A percentile compares a stretch with the other conserved stretches of the same genome.
Conservation (phyloP, 345 rosid species). For the Lepidium africanum region DNA sequence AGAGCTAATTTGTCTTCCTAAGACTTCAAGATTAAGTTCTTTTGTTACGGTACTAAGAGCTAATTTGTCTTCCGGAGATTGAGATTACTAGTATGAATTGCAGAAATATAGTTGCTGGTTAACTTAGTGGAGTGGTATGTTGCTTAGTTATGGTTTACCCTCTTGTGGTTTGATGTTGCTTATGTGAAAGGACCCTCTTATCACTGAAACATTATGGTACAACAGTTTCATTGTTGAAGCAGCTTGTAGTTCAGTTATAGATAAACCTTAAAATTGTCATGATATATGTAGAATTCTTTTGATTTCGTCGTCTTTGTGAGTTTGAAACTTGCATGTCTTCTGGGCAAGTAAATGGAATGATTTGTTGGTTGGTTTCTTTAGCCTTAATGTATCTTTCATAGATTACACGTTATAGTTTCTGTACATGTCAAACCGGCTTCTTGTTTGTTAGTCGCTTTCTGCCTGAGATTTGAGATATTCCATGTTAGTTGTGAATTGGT, state of each 20-base stretch:
- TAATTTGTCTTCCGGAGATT: not conserved
- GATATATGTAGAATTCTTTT: not conserved
- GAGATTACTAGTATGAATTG: not conserved
- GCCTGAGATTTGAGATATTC: not conserved
- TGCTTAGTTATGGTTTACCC: not conserved
- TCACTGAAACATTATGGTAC: not conserved
- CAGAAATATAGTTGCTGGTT: not conserved
- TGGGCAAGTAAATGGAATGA: not conserved
- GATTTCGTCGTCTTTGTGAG: not conserved
- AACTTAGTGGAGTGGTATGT: not conserved
- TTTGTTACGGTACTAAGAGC: not conserved
- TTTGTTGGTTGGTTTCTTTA: not conserved
- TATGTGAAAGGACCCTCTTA: not conserved
- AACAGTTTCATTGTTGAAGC: not conserved
- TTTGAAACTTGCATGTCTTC: not conserved
- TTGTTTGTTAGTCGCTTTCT: not conserved
- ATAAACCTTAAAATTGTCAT: not conserved
- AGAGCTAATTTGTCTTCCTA: not conserved
- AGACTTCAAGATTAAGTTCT: not conserved
- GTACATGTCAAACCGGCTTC: not conserved
- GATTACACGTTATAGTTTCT: not conserved
- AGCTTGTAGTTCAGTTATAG: not conserved
- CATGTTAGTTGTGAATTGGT: not conserved
- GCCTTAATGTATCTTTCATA: too few relatives aligned
- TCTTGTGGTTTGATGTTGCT: not conserved